phyloP scores from a whole-genome alignment of 352 stramenopile species.

The Phytophthora sansomeana region DNA sequence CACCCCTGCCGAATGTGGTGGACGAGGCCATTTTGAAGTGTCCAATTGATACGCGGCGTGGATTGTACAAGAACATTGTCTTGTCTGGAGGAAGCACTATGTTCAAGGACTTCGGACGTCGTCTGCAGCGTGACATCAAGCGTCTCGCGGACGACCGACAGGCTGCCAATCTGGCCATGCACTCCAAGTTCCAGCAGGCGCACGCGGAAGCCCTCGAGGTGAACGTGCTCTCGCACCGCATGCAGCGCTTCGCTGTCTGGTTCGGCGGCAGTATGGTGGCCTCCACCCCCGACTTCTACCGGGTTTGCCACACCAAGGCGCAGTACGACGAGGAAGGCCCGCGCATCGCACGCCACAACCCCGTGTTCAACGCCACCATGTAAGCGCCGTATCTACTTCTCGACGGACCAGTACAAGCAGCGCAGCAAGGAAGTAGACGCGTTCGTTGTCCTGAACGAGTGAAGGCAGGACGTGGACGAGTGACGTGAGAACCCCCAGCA shows the following conservation, averaged over 20 bases:
- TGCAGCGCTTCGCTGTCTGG: slow-evolving; percentile 96
- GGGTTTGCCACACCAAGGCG: slow-evolving; percentile 96
- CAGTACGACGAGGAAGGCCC: slow-evolving; percentile 97
- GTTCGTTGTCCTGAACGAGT: slow-evolving; percentile 33
- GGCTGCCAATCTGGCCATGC: slow-evolving; percentile 84
- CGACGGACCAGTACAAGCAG: slow-evolving; percentile 4
- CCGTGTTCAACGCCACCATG: slow-evolving; percentile 95
- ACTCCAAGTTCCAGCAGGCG: slow-evolving; percentile 74
- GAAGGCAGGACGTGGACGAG: slow-evolving; percentile 33
- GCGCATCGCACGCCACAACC: slow-evolving; percentile 95
- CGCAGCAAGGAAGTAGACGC: slow-evolving; percentile 4
- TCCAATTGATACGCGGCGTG: slow-evolving; percentile 94
- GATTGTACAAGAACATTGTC: slow-evolving; percentile 98
- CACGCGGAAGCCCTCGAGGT: slow-evolving; percentile 89
- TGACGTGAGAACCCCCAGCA: slow-evolving; percentile 24
- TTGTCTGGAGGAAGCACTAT: slow-evolving; percentile 96
- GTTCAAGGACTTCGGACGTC: slow-evolving; percentile 97
- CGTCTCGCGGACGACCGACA: slow-evolving; percentile 92
- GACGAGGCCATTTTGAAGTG: slow-evolving; percentile 96
- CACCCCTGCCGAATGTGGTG: slow-evolving; percentile 93
- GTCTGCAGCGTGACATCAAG: slow-evolving; percentile 96
- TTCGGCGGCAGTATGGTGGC: slow-evolving; percentile 96
- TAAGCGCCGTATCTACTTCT: slow-evolving; percentile 46
- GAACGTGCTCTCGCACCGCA: slow-evolving; percentile 95
- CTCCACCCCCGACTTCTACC: slow-evolving; percentile 95